A percentile compares a stretch with the other conserved stretches of the same genome.
Conservation (phyloP, 148 eudicot genomes). For the Camellia japonica region DNA sequence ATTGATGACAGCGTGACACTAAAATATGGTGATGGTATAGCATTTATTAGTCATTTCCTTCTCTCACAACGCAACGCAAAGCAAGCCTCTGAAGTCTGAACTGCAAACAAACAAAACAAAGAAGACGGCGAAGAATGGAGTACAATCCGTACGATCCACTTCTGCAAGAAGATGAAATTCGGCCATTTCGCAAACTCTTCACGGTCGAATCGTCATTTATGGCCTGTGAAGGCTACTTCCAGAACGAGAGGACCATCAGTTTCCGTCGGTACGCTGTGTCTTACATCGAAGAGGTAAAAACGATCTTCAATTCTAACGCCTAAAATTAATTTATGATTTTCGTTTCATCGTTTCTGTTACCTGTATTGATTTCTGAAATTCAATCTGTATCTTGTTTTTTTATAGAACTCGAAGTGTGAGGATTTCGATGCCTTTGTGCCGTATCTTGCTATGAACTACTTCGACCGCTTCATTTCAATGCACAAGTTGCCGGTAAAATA, state of each 20-base stretch:
- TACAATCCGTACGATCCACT: not conserved
- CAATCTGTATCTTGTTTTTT: not conserved
- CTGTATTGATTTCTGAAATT: not conserved
- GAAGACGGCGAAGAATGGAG: not conserved
- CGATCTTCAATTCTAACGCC: not conserved
- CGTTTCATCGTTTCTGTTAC: not conserved
- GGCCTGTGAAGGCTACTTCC: slow-evolving; percentile 2
- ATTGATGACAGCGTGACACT: too few species aligned
- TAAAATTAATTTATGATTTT: not conserved
- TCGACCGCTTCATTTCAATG: not conserved
- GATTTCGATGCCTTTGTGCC: not conserved
- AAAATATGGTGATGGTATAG: too few species aligned
- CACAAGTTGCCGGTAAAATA: not conserved
- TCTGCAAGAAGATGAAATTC: not conserved
- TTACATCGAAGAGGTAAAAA: not conserved
- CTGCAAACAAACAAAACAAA: too few species aligned
- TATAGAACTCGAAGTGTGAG: slow-evolving; percentile 1
- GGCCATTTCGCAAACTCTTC: not conserved
- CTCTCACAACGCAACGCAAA: too few species aligned
- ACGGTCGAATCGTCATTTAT: not conserved
- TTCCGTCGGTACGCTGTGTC: not conserved
- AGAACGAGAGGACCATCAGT: not conserved
- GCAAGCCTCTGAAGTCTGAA: too few species aligned
- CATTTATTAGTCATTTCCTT: too few species aligned
- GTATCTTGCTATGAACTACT: not conserved